phyloP scores from a whole-genome alignment of 495 filamentous ascomycete species.

The Thozetella sp. region DNA sequence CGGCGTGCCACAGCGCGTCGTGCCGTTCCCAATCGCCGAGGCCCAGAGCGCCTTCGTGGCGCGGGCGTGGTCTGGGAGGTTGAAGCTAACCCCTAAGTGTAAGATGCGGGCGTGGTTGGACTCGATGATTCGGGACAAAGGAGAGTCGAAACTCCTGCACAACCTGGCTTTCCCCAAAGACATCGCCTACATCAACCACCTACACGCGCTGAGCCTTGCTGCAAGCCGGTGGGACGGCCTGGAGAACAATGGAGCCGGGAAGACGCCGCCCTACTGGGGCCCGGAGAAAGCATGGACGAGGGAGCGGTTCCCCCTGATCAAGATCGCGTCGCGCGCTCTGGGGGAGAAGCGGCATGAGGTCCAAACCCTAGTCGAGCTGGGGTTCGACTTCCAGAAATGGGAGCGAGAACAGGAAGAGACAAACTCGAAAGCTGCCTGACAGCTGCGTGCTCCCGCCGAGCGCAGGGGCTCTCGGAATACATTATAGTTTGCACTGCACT shows the following conservation, averaged over 20 bases:
- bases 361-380: slow-evolving; percentile 24
- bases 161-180: slow-evolving; percentile 61
- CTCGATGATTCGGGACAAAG: slow-evolving; percentile 14
- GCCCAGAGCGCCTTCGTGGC: slow-evolving; percentile 70
- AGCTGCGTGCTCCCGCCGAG: too few species aligned
- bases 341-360: slow-evolving; percentile 29
- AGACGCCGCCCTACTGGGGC: slow-evolving; percentile 63
- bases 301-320: slow-evolving; percentile 22
- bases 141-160: slow-evolving; percentile 18
- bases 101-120: slow-evolving; percentile 61
- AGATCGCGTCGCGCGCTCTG: slow-evolving; percentile 42
- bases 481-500: too few species aligned
- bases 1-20: slow-evolving; percentile 66
- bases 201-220: slow-evolving; percentile 58
- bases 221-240: slow-evolving; percentile 29
- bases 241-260: slow-evolving; percentile 31
- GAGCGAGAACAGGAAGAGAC: not conserved
- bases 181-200: slow-evolving; percentile 69
- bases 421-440: not conserved
- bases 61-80: slow-evolving; percentile 64
- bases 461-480: too few species aligned
- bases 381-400: slow-evolving; percentile 10
- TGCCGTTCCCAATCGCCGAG: slow-evolving; percentile 75
- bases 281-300: slow-evolving; percentile 58
- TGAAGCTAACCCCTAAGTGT: slow-evolving; percentile 54